Base-by-base conservation (phyloP, 2,329 filamentous ascomycete species). In the Fusarium clavum region DNA sequence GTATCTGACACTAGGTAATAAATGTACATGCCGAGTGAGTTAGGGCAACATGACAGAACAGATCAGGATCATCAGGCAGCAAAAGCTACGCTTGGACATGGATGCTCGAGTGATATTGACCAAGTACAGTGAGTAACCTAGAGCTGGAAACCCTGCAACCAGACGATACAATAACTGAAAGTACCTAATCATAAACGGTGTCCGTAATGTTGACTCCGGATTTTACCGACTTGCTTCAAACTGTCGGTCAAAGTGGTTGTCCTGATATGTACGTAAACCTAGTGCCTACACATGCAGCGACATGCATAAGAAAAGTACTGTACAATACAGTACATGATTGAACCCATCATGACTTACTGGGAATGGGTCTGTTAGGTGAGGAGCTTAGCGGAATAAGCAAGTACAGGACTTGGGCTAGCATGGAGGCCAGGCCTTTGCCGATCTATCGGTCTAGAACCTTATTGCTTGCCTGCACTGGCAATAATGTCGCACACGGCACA, bases 401-500 rank as follows among this genome's bases (percentile, higher is more conserved):
- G 34, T n/a, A 38, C 34, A 38, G 34, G 12, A 38, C 34, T 38
- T 38, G 32, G 9, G 32, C 32, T 38, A 38, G 32, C 32, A n/a
- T 38, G 18, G 34, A 40, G 30, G 18, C 13, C 34, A 40, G 41
- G 52, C 47, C 20, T 16, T 18, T 61, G 70, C 53, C 59, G 67
- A 74, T 74, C 72, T 53, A 29, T 51, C 29, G 60, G 67, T 71
- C 70, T 70, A 63, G 65, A 58, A 64, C 57, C 22, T 51, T 49
- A 14, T 46, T 40, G 47, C 44, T 40, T n/a, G 18, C 47, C 49
- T 34, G 20, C 47, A 57, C 25, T 18, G 30, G 40, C 20, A 40
- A 45, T 49, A 45, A 61, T 48, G 16, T 43, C 43, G 7, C 41
- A 30, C 18, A 52, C 16, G 46, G 34, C 38, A 45, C 27, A 34